phyloP scores from a whole-genome alignment of 2,329 filamentous ascomycete genomes.

The Claviceps capensis region DNA sequence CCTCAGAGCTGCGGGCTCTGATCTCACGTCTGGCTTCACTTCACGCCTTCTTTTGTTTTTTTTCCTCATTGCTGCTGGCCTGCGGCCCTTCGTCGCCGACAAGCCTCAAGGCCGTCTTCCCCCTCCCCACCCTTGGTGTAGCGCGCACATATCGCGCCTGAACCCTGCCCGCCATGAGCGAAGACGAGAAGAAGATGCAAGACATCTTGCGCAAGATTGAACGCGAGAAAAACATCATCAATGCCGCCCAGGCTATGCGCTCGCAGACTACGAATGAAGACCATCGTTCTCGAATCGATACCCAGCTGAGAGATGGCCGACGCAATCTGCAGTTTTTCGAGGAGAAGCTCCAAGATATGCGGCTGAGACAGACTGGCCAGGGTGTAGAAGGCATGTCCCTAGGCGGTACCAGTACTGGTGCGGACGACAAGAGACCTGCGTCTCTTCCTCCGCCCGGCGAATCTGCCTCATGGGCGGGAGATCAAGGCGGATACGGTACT shows the following conservation, averaged over 20 bases:
- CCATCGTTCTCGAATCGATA: constrained; percentile 81
- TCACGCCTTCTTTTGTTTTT: neutral
- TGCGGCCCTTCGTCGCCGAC: neutral
- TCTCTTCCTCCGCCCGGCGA: constrained; percentile 60
- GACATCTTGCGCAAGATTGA: constrained; percentile 96
- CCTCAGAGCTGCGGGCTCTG: neutral
- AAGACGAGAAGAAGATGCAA: constrained; percentile 51
- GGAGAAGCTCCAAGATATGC: constrained; percentile 76
- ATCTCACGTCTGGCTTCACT: neutral
- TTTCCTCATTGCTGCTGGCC: neutral
- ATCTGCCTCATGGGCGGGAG: constrained; percentile 33
- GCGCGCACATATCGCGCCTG: constrained; percentile 26
- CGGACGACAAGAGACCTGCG: constrained; percentile 27
- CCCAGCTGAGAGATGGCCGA: constrained; percentile 84
- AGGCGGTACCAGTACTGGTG: constrained; percentile 22
- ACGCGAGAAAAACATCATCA: constrained; percentile 89
- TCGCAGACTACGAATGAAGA: constrained; percentile 88
- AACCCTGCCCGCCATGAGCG: constrained; percentile 40
- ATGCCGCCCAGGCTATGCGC: constrained; percentile 87
- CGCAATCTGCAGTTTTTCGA: constrained; percentile 94
- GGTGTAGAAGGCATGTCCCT: constrained; percentile 55
- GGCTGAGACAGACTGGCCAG: constrained; percentile 62
- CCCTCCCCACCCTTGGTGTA: constrained; percentile 12
- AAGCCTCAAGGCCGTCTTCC: constrained; percentile 1
- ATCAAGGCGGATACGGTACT: constrained; percentile 46